phyloP scores from a whole-genome alignment of 768 basidiomycete genomes.

The Boletus edulis region DNA sequence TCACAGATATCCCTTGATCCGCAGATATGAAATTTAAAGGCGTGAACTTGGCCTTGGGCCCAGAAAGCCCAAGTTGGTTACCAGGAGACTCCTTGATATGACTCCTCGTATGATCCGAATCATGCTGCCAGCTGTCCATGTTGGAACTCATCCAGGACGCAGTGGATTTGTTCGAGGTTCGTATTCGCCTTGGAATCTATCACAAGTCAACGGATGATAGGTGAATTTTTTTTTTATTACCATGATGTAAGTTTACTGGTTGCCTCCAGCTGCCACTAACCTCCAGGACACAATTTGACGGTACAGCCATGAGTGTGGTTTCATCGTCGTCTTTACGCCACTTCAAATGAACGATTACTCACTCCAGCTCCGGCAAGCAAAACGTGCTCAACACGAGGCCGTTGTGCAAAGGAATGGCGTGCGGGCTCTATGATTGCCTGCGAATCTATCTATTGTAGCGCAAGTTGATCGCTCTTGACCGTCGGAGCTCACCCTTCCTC shows the following conservation, averaged over 20 bases:
- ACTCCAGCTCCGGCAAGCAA: slow-evolving; percentile 26
- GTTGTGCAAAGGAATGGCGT: slow-evolving; percentile 15
- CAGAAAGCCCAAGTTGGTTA: background rate
- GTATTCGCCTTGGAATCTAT: background rate
- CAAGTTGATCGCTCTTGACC: slow-evolving; percentile 23
- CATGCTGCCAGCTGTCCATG: slow-evolving; percentile 1
- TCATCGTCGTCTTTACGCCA: slow-evolving; percentile 17
- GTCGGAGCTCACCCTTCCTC: slow-evolving; percentile 21
- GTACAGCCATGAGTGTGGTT: slow-evolving; percentile 9
- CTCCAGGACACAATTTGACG: background rate
- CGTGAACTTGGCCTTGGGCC: background rate
- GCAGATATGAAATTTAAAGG: slow-evolving; percentile 21
- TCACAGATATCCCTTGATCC: slow-evolving; percentile 8
- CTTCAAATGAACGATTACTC: slow-evolving; percentile 29
- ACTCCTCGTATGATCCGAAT: slow-evolving; percentile 5
- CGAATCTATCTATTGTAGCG: slow-evolving; percentile 20
- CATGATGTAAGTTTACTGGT: background rate
- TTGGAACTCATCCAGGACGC: background rate
- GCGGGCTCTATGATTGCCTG: slow-evolving; percentile 24
- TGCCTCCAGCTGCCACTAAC: background rate
- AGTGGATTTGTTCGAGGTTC: background rate
- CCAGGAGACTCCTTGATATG: background rate
- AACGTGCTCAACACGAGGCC: slow-evolving; percentile 35
- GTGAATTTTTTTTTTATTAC: too few species aligned
- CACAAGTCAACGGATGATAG: too few species aligned